A percentile compares a stretch with the other conserved stretches of the same genome.
phyloP scores from a whole-genome alignment of 371 early-diverging fungal genomes.

The Globomyces sp. region DNA sequence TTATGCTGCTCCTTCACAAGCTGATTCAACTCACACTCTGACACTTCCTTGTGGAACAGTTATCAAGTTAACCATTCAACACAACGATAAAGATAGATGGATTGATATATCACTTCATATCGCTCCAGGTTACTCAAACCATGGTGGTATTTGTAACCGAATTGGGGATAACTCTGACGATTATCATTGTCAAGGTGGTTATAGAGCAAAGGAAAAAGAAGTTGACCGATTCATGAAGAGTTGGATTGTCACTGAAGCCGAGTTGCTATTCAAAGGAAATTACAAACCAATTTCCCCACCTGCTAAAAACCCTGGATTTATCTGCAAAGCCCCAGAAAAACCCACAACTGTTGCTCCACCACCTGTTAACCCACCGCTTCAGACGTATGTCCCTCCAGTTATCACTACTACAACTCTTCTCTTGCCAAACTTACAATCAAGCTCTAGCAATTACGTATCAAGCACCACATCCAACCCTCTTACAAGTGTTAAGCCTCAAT shows the following conservation, averaged over 20 bases:
- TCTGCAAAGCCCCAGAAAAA: conserved; percentile 9
- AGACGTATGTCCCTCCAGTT: neutral
- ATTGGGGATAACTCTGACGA: neutral
- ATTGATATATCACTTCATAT: conserved; percentile 10
- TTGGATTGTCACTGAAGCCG: conserved; percentile 7
- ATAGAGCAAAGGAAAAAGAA: neutral
- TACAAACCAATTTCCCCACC: conserved; percentile 11
- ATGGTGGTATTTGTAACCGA: conserved; percentile 18
- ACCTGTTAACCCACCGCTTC: conserved; percentile 2
- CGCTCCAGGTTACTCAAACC: conserved; percentile 9
- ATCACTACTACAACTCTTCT: conserved; percentile 7
- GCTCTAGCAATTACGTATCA: no score
- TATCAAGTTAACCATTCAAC: neutral
- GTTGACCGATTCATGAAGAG: conserved; percentile 3
- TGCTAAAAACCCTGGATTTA: neutral
- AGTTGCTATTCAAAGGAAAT: neutral
- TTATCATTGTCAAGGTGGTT: neutral
- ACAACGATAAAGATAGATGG: conserved; percentile 6
- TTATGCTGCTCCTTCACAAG: conserved; percentile 9
- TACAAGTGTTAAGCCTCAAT: no score
- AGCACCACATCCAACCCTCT: no score
- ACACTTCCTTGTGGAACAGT: conserved; percentile 9
- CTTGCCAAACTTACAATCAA: neutral
- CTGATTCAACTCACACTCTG: neutral
- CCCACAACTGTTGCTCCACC: neutral